Evolutionary conservation across 768 basidiomycete species (phyloP).

Genomic region (Boletellus sp.): DNA sequence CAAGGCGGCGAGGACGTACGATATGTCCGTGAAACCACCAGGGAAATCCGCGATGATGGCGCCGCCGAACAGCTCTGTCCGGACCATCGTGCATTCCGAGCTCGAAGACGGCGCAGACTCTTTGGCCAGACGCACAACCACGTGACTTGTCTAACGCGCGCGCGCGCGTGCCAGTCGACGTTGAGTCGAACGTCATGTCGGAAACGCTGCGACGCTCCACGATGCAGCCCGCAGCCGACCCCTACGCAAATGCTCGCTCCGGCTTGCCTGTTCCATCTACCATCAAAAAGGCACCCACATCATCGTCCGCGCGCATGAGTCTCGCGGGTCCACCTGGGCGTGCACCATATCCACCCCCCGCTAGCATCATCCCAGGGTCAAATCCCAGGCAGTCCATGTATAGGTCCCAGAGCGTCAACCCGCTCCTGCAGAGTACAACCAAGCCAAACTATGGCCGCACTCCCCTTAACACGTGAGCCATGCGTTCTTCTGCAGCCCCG

Average conservation of each 20-base stretch:
- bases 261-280: conserved; percentile 74
- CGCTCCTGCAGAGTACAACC: conserved; percentile 63
- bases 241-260: conserved; percentile 51
- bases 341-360: conserved; percentile 42
- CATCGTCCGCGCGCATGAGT: conserved; percentile 57
- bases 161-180: conserved; percentile 2
- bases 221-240: conserved; percentile 52
- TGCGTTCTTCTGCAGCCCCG: background rate
- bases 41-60: conserved; percentile 69
- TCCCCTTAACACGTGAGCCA: conserved; percentile 60
- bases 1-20: conserved; percentile 51
- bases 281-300: conserved; percentile 57
- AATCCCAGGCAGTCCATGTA: conserved; percentile 68
- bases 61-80: conserved; percentile 69
- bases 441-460: conserved; percentile 70
- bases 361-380: conserved; percentile 34
- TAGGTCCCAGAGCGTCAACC: conserved; percentile 65
- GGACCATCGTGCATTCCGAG: conserved; percentile 14
- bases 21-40: conserved; percentile 67
- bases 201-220: conserved; percentile 55
- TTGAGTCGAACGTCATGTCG: conserved; percentile 29
- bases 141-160: conserved; percentile 17
- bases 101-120: too few relatives aligned
- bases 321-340: conserved; percentile 73
- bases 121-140: too few relatives aligned